Percentiles rank a stretch among this genome's conserved stretches.
phyloP scores from a whole-genome alignment of 2,329 filamentous ascomycete species.

The Sporothrix globosa region DNA sequence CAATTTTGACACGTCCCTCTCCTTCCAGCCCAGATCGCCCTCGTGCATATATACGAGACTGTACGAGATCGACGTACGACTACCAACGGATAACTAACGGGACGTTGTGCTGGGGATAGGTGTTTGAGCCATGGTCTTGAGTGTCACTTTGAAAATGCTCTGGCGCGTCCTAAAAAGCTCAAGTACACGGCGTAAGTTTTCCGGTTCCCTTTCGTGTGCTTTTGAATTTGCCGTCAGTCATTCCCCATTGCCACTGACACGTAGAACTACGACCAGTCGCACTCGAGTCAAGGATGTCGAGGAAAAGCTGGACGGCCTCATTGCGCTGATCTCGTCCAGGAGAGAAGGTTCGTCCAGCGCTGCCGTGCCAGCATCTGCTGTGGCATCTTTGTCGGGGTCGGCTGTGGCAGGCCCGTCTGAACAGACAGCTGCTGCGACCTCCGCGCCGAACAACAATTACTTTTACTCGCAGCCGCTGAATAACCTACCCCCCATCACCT shows the following conservation, averaged over 20 bases:
- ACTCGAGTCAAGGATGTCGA: conserved; percentile 38
- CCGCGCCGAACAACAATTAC: not conserved
- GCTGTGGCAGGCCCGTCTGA: conserved; percentile 24
- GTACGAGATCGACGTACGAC: too few species aligned
- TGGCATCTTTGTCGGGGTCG: conserved; percentile 32
- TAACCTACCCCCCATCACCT: not conserved
- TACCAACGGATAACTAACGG: not conserved
- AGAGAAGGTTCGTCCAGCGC: conserved; percentile 35
- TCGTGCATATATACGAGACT: not conserved
- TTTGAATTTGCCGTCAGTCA: not conserved
- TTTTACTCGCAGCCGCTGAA: not conserved
- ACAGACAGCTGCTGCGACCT: not conserved
- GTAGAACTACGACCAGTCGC: conserved; percentile 29
- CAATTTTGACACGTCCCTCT: not conserved
- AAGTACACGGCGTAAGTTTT: conserved; percentile 35
- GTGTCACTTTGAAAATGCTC: conserved; percentile 38
- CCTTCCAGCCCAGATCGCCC: not conserved
- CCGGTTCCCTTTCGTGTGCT: too few species aligned
- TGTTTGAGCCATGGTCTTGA: conserved; percentile 34
- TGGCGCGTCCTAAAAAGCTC: conserved; percentile 38
- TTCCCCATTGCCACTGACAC: not conserved
- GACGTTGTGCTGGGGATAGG: not conserved
- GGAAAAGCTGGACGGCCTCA: conserved; percentile 38
- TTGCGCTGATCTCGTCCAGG: conserved; percentile 42
- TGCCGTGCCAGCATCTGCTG: conserved; percentile 27